Base-by-base conservation (phyloP, 768 basidiomycete genomes). In the Leccinum truebloodii region DNA sequence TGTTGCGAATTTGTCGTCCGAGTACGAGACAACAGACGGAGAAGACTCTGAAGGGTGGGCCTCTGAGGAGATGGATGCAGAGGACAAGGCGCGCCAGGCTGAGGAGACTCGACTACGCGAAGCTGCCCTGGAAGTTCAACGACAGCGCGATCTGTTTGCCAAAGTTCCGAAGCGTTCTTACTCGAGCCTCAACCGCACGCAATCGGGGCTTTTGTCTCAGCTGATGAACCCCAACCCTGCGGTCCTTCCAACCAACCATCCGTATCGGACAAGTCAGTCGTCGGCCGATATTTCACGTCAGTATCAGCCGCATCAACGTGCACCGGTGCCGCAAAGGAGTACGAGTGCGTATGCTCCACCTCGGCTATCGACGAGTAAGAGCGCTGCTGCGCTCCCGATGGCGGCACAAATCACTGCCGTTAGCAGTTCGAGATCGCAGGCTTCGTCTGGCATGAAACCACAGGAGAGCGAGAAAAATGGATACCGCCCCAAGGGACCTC, bases 161-260 rank as follows among this genome's bases (percentile, higher is more conserved):
- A 92, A 92, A 74, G 79, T 86, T 14, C 89, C 89, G 1, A 80
- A 83, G 55, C 75, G 81, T 30, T 88, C 85, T 34, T 89, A 88
- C 69, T 81, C 83, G 55, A 85, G 85, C 61, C 72, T 81, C 70
- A 85, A 71, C 67, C 85, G 73, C 56, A 77, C 81, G 10, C 73
- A 76, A 52, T 82, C 81, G 9, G 90, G 90, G 4, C 72, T 89
- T 48, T 75, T 92, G 57, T 83, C 83, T 28, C 84, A 84, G 71
- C 74, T 93, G 48, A 79, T 93, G 79, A 87, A 92, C 63, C 91
- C 90, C 1, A 82, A 88, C 67, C 86, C 87, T 20, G 68, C 76
- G 13, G 75, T 85, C 32, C 82, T 89, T 67, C 86, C 87, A 6
- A 71, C 73, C 1, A 80, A 77, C 44, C 87, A 87, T 70, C 83